These are phyloP conservation scores for Mycena albidolilacea DNA, from an alignment of 768 basidiomycete genomes.

Conservation along the genomic window DNA sequence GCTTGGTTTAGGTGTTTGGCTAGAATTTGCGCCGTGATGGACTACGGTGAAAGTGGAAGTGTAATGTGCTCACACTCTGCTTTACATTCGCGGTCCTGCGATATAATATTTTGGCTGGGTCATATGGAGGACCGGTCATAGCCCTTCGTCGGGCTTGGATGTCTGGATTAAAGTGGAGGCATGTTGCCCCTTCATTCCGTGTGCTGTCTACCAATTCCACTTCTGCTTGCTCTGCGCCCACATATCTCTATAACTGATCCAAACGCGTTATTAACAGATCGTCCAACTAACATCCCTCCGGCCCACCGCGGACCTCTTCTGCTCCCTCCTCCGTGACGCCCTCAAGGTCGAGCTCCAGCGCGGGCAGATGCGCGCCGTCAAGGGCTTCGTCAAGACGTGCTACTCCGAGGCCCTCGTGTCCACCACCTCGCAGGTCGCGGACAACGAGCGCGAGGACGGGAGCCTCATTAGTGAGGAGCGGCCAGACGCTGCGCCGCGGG, in stretches of 20 bases:
- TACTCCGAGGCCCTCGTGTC: conserved; percentile 93
- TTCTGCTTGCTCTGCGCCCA: not conserved
- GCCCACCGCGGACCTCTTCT: conserved; percentile 95
- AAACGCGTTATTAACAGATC: conserved; percentile 62
- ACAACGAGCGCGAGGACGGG: conserved; percentile 79
- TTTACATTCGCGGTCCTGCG: too few species aligned
- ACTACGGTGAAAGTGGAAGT: not conserved
- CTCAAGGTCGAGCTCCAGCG: conserved; percentile 91
- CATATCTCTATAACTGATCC: not conserved
- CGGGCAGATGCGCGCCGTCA: conserved; percentile 94
- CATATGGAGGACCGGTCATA: too few species aligned
- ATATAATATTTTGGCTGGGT: too few species aligned
- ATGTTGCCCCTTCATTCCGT: not conserved
- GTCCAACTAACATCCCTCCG: conserved; percentile 94
- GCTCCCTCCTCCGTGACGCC: conserved; percentile 87
- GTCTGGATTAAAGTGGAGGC: not conserved
- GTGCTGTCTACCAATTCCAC: not conserved
- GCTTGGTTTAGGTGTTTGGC: too few species aligned
- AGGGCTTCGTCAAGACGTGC: conserved; percentile 91
- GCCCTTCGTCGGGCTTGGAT: not conserved
- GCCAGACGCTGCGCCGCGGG: conserved; percentile 60
- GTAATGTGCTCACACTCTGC: too few species aligned
- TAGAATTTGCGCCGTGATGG: not conserved
- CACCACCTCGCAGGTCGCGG: conserved; percentile 67
- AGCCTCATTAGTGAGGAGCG: conserved; percentile 71